Percentiles rank a stretch among this genome's conserved stretches.
These are phyloP conservation scores for Nakataea oryzae DNA, from an alignment of 2,329 filamentous ascomycete species.

Conservation along the genomic window DNA sequence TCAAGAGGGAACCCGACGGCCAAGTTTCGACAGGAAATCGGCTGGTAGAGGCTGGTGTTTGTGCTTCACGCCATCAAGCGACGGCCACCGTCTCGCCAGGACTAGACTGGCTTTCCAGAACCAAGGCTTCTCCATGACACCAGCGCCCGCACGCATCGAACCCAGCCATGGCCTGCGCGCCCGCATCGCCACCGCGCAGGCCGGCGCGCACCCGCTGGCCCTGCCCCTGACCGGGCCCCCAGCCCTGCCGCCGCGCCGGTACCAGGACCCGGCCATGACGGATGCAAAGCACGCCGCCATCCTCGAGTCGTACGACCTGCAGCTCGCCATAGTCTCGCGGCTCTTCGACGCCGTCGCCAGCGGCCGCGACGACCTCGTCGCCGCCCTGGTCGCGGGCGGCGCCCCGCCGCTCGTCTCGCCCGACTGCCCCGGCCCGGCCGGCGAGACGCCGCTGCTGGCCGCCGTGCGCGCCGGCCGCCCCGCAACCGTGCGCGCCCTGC, in stretches of 20 bases:
- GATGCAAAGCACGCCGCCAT: not conserved
- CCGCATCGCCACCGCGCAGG: conserved; percentile 7
- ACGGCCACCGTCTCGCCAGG: not conserved
- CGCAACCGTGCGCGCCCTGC: conserved; percentile 21
- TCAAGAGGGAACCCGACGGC: no score
- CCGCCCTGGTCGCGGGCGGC: conserved; percentile 19
- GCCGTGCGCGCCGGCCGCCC: conserved; percentile 20
- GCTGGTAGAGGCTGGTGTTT: no score
- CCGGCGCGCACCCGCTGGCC: conserved; percentile 5
- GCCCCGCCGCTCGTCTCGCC: conserved; percentile 28
- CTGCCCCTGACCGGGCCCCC: conserved; percentile 12
- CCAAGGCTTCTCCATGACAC: not conserved
- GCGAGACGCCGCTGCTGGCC: conserved; percentile 23
- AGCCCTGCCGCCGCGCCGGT: not conserved
- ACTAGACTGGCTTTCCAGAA: not conserved
- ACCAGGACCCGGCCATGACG: not conserved
- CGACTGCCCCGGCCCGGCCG: conserved; percentile 17
- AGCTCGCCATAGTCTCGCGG: conserved; percentile 16
- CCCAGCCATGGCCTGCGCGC: conserved; percentile 5
- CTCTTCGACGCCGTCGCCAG: conserved; percentile 18
- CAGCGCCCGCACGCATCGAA: conserved; percentile 9
- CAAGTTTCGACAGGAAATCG: no score
- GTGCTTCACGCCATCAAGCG: no score
- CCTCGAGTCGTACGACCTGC: conserved; percentile 2
- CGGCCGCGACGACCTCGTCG: conserved; percentile 17